A percentile compares a stretch with the other conserved stretches of the same genome.
Evolutionary conservation across 108 stramenopile species (phyloP).

Genomic region (Chaetoceros muelleri): DNA sequence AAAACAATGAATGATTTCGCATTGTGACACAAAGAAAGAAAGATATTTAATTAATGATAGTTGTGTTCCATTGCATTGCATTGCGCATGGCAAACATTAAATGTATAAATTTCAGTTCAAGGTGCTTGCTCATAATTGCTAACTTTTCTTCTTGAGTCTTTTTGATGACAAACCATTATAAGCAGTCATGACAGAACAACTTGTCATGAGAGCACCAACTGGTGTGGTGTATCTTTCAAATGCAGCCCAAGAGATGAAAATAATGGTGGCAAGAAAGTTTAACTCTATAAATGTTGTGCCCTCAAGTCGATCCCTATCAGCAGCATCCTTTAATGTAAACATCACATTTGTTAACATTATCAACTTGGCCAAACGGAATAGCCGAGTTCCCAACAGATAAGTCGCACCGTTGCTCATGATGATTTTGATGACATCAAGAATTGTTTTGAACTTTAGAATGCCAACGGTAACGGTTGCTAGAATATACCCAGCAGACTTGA

Average conservation of each 20-base stretch:
- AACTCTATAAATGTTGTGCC: slow-evolving; percentile 61
- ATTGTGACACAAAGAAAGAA: too few species aligned
- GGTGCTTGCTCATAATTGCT: too few species aligned
- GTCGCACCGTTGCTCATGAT: not conserved
- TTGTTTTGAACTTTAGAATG: slow-evolving; percentile 17
- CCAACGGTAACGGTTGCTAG: slow-evolving; percentile 20
- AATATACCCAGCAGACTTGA: slow-evolving; percentile 17
- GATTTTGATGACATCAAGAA: slow-evolving; percentile 18
- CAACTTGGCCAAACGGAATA: slow-evolving; percentile 29
- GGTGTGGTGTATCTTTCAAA: not conserved
- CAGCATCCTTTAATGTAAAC: slow-evolving; percentile 55
- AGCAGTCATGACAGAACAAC: not conserved
- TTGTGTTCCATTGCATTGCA: too few species aligned
- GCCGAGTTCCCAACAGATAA: slow-evolving; percentile 5
- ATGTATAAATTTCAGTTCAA: too few species aligned
- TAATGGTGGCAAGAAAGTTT: slow-evolving; percentile 25
- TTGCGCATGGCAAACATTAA: too few species aligned
- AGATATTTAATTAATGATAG: too few species aligned
- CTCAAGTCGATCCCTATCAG: slow-evolving; percentile 43
- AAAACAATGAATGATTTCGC: too few species aligned
- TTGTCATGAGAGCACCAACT: not conserved
- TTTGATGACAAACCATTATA: too few species aligned
- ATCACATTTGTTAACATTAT: slow-evolving; percentile 29
- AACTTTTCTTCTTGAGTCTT: too few species aligned
- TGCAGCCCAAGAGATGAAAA: not conserved